Evolutionary conservation across 768 basidiomycete species (phyloP), one percentile per base, ranked within the genome.

Genomic region (Auricularia sp.): DNA sequence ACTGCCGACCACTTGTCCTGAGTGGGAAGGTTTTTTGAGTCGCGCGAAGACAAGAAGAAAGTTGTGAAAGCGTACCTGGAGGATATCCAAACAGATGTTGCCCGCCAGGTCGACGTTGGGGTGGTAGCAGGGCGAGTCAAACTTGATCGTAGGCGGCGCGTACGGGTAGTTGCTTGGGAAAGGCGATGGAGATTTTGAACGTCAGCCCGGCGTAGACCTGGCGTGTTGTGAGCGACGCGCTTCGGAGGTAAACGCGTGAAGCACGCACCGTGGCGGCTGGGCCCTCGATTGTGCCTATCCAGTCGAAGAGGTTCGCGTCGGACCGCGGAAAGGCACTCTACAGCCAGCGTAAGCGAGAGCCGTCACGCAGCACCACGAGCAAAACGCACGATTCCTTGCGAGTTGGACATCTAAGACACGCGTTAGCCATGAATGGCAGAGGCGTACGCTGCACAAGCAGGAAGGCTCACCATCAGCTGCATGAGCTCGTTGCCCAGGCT

Each of bases 1-100:
- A 94, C 89, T 6, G 94, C 92, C 3, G 90, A 92, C 94, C 93
- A 95, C 72, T 94, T 91, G 75, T 94, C 92, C 89, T 92, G 67
- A 16, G 6, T 24, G 51, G 61, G 61, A 42, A 33, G 29, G 44
- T 45, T 37, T 18, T 54, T 21, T 24, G 18, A 18, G 44, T 16
- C 14, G 11, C 44, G 34, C 54, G 24, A 11, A 5, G 18, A 47
- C 16, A 63, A 33, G 36, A 39, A 33, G 58, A 44, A 34, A n/a
- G 29, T 29, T 29, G 29, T 29, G 29, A 34, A 3, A 0, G 73
- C 77, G 16, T 65, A 85, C 90, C 82, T 94, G 90, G 58, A 95
- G 77, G 70, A 96, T 94, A 72, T 95, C 92, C 54, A 94, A 79
- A 74, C 90, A 94, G 68, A 93, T 92, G 24, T 87, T 82, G 44